Conservation (phyloP, 306 rosid species). For the Delonix regia region DNA sequence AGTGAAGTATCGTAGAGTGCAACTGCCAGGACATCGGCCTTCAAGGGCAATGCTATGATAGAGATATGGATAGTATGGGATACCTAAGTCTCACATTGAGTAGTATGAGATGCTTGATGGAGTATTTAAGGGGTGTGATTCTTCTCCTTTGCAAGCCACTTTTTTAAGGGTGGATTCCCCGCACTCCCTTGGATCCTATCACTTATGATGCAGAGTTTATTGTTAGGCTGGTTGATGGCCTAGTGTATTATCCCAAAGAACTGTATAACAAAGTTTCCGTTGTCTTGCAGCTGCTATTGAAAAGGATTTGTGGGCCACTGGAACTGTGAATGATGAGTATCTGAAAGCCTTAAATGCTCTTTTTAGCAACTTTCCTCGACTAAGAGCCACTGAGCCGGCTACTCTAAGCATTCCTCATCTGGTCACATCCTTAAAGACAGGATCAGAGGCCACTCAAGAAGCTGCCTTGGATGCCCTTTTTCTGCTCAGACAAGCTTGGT, state of each 20-base stretch:
- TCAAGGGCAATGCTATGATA: no score
- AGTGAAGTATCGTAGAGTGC: no score
- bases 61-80: no score
- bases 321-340: constrained; percentile 95
- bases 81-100: no score
- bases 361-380: constrained; percentile 95
- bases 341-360: constrained; percentile 93
- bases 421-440: constrained; percentile 90
- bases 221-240: not conserved
- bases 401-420: constrained; percentile 98
- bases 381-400: constrained; percentile 98
- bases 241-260: not conserved
- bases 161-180: no score
- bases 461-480: constrained; percentile 95
- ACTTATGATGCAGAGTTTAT: constrained; percentile 29
- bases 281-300: constrained; percentile 84
- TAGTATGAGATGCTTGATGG: no score
- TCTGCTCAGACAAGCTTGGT: constrained; percentile 99
- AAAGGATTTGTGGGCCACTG: constrained; percentile 94
- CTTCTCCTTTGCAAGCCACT: no score
- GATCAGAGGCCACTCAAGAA: constrained; percentile 97
- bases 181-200: no score
- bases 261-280: constrained; percentile 29
- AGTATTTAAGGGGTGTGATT: no score
- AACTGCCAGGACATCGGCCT: no score